Percentiles rank a stretch among this genome's conserved stretches.
Evolutionary conservation across 805 yeast species (phyloP).

Genomic region (Torulaspora gathmanii): DNA sequence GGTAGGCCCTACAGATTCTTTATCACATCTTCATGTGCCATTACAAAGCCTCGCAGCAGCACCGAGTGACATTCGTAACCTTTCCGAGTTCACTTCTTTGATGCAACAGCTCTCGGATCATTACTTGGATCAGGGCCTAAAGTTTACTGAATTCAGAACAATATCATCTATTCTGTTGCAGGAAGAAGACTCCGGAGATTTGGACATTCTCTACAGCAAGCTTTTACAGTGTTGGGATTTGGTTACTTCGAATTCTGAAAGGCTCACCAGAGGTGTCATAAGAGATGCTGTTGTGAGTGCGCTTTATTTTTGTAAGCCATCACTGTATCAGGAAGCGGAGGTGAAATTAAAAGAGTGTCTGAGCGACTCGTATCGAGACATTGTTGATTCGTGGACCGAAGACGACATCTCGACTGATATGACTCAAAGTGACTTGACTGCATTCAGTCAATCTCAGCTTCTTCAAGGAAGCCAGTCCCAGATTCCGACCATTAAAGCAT

Average conservation of each 20-base stretch:
- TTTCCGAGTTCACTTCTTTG: slow-evolving; percentile 27
- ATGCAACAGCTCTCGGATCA: slow-evolving; percentile 27
- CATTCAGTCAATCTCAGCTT: slow-evolving; percentile 19
- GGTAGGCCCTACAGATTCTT: slow-evolving; percentile 3
- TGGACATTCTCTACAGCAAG: slow-evolving; percentile 26
- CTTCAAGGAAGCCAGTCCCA: slow-evolving; percentile 23
- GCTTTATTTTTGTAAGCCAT: slow-evolving; percentile 13
- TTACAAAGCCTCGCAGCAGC: slow-evolving; percentile 15
- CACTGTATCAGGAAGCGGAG: slow-evolving; percentile 7
- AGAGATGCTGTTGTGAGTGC: slow-evolving; percentile 19
- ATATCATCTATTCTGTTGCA: slow-evolving; percentile 16
- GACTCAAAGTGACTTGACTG: not conserved
- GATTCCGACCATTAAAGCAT: slow-evolving; percentile 31
- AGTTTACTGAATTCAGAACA: slow-evolving; percentile 17
- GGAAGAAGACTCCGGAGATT: slow-evolving; percentile 17
- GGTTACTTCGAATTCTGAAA: slow-evolving; percentile 17
- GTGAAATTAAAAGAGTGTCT: slow-evolving; percentile 10
- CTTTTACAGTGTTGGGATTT: slow-evolving; percentile 32
- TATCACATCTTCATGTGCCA: slow-evolving; percentile 9
- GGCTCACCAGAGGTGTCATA: slow-evolving; percentile 18
- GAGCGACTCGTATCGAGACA: slow-evolving; percentile 13
- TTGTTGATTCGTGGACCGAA: slow-evolving; percentile 30
- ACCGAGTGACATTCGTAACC: slow-evolving; percentile 15
- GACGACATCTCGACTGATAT: slow-evolving; percentile 1
- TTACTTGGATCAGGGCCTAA: slow-evolving; percentile 22